Evolutionary conservation across 768 basidiomycete species (phyloP), one percentile per base, ranked within the genome.

Genomic region (Postia placenta): DNA sequence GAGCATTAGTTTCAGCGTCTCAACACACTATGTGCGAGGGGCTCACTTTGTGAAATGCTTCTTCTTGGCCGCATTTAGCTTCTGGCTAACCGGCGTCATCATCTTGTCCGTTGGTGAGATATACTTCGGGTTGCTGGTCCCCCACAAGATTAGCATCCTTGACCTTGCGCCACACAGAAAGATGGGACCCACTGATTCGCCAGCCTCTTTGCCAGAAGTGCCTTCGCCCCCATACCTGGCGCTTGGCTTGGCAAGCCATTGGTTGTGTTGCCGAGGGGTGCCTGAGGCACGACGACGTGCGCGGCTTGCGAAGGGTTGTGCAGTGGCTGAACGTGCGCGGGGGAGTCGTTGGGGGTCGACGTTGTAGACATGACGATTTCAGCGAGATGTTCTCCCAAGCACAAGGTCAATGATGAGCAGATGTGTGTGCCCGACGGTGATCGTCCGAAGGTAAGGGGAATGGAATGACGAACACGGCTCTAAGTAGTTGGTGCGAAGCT

Each of bases 81-180:
- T 98, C 69, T 93, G 87, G 5, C 93, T 89, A 64, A 82, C 83
- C 2, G 95, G 95, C 2, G 92, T 95, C 76, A 97, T 81, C 67
- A 98, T 75, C 63, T 87, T 90, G 67, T 99, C 95, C 7, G 95
- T 96, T 2, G 95, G 95, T 15, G 95, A 97, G 60, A 94, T 74
- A 62, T 80, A 92, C 27, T 80, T 81, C 19, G 90, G 86, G 65
- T 96, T 96, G 65, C 92, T 92, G 63, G 25, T 7, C n/a, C n/a
- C n/a, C n/a, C n/a, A n/a, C n/a, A n/a, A n/a, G n/a, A n/a, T n/a
- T n/a, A n/a, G n/a, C n/a, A n/a, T n/a, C n/a, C n/a, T n/a, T n/a
- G n/a, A n/a, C n/a, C n/a, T n/a, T n/a, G 54, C 26, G 42, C 28
- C 44, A 51, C 17, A 53, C 19, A 44, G 46, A n/a, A 27, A 26